Evolutionary conservation across 2,329 filamentous ascomycete species (phyloP), one percentile per base, ranked within the genome.

Genomic region (Colletotrichum tropicale): DNA sequence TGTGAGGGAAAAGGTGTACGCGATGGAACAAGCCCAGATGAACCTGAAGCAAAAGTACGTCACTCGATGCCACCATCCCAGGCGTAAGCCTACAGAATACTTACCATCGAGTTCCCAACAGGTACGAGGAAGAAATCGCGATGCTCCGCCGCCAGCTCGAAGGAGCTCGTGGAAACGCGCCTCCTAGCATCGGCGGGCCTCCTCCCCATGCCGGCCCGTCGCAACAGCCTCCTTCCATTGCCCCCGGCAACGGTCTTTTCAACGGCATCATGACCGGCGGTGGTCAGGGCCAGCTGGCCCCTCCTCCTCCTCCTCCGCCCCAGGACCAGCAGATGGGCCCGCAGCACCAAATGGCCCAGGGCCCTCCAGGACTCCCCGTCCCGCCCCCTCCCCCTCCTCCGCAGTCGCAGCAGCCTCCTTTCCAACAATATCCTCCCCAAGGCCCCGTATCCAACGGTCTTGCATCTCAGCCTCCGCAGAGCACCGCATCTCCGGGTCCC

Each of bases 221-320:
- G 65, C 95, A 97, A 85, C 94, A 95, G 77, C 94, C 94, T 76
- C 96, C 97, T 43, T 96, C 95, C 66, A 94, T 98, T 79, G 95
- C 96, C 32, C 94, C 98, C 82, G 96, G 96, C 30, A 96, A 94
- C 83, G 97, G 98, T 82, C 90, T 98, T 55, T 98, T 99, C 83
- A 96, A 95, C 79, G 96, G 95, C 72, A 98, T 98, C 83, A 98
- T 99, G 95, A 93, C 96, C 71, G 96, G 96, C 78, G 92, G 91
- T 77, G 94, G 93, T 81, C 95, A 96, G 87, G 94, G 93, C 80
- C 95, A 94, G 76, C 94, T 95, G 78, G 95, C 95, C 76, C 93
- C 98, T 80, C 96, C 96, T 78, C 94, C 92, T 80, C 87, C 86
- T 34, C 83, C 84, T 71, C 88, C 88, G 36, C 91, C 91, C 80